These are phyloP conservation scores for Trichoderma sp. DNA, from an alignment of 2,329 filamentous ascomycete genomes.

Conservation along the genomic window DNA sequence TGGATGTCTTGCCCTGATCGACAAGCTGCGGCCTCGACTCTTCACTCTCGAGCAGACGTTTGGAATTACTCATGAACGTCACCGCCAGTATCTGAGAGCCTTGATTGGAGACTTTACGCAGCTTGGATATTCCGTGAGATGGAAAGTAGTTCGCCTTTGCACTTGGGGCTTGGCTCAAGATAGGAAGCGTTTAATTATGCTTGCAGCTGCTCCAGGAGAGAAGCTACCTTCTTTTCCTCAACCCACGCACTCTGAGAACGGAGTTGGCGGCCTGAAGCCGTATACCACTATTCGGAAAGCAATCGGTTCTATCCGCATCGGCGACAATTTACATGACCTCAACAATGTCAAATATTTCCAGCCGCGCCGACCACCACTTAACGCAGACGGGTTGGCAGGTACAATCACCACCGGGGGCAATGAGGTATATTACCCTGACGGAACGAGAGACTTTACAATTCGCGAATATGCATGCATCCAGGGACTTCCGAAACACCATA, in stretches of 20 bases:
- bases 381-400: conserved; percentile 53
- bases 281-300: conserved; percentile 52
- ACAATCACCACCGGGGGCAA: conserved; percentile 69
- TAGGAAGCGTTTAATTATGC: conserved; percentile 58
- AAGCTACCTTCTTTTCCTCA: conserved; percentile 66
- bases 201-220: conserved; percentile 70
- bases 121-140: conserved; percentile 70
- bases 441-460: conserved; percentile 64
- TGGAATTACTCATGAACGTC: conserved; percentile 61
- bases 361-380: conserved; percentile 45
- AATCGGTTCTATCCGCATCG: conserved; percentile 41
- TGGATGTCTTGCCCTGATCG: conserved; percentile 58
- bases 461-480: conserved; percentile 72
- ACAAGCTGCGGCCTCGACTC: conserved; percentile 64
- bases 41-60: conserved; percentile 81
- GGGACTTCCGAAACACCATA: conserved; percentile 66
- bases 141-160: conserved; percentile 61
- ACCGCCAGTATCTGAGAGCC: conserved; percentile 59
- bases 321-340: conserved; percentile 49
- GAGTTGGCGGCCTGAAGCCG: conserved; percentile 42
- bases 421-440: conserved; percentile 67
- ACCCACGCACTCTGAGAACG: conserved; percentile 58
- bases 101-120: conserved; percentile 68
- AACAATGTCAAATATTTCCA: conserved; percentile 35
- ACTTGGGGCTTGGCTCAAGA: conserved; percentile 57